phyloP scores from a whole-genome alignment of 176 grass and related monocot genomes.

The maize (Zea mays) region DNA sequence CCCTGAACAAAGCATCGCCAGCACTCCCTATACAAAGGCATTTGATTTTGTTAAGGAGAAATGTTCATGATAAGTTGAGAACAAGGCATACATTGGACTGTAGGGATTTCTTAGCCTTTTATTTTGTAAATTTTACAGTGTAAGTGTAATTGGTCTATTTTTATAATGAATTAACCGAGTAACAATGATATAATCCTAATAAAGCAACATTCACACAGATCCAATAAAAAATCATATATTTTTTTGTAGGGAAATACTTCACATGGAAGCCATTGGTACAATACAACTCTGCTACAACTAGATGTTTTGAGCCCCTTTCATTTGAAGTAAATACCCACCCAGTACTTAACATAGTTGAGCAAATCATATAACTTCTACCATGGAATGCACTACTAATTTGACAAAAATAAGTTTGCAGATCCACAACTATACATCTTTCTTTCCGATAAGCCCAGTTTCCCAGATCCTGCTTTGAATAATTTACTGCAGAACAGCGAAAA shows the following conservation, averaged over 20 bases:
- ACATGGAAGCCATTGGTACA: neutral
- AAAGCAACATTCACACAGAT: neutral
- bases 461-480: slow-evolving; percentile 15
- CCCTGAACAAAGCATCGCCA: slow-evolving; percentile 59
- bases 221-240: slow-evolving; percentile 1
- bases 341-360: neutral
- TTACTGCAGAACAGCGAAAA: neutral
- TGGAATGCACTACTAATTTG: neutral
- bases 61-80: neutral
- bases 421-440: neutral
- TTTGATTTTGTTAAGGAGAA: slow-evolving; percentile 8
- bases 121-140: neutral
- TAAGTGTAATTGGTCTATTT: neutral
- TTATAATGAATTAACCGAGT: neutral
- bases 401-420: neutral
- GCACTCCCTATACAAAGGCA: slow-evolving; percentile 34
- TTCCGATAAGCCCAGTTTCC: neutral
- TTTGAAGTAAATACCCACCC: neutral
- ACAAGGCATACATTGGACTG: neutral
- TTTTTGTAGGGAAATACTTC: neutral
- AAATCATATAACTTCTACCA: neutral
- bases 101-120: neutral
- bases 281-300: neutral
- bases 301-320: neutral
- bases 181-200: neutral